A percentile compares a stretch with the other conserved stretches of the same genome.
Conservation (phyloP, 805 yeast species). For the Candida stauntonica region DNA sequence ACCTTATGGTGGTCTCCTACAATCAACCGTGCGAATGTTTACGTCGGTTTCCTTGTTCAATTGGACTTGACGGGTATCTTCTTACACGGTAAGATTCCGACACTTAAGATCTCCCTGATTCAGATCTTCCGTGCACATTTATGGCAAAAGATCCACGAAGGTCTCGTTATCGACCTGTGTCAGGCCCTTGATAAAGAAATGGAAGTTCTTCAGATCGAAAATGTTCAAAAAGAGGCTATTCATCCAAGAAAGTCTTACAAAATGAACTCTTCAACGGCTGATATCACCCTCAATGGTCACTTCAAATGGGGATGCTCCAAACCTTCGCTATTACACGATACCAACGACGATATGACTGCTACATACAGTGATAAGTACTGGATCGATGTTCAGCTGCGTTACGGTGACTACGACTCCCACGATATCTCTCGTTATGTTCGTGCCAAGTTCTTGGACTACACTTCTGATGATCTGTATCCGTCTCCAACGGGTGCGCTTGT, state of each 20-base stretch:
- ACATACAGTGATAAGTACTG: constrained; percentile 67
- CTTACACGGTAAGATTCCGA: constrained; percentile 96
- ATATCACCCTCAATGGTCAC: constrained; percentile 69
- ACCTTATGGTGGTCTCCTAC: constrained; percentile 99
- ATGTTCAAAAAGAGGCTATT: constrained; percentile 84
- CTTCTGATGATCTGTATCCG: constrained; percentile 86
- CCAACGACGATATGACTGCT: constrained; percentile 59
- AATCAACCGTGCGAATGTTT: constrained; percentile 94
- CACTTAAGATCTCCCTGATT: constrained; percentile 88
- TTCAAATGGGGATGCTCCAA: constrained; percentile 78
- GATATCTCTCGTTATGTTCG: constrained; percentile 92
- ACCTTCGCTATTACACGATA: constrained; percentile 76
- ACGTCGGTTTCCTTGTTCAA: constrained; percentile 95
- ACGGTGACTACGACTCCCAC: constrained; percentile 97
- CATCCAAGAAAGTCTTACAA: constrained; percentile 97
- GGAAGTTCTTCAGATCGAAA: constrained; percentile 76
- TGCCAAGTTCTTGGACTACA: constrained; percentile 89
- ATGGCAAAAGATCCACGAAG: constrained; percentile 98
- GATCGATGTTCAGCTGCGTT: constrained; percentile 92
- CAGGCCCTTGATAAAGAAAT: constrained; percentile 87
- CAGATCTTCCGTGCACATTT: constrained; percentile 97
- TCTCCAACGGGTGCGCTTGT: constrained; percentile 89
- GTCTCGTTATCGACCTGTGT: constrained; percentile 87
- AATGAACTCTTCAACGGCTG: constrained; percentile 96
- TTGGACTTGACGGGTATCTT: constrained; percentile 95